Percentiles rank a stretch among this genome's conserved stretches.
These are phyloP conservation scores for Metschnikowia anglica DNA, from an alignment of 805 yeast genomes.

Conservation along the genomic window DNA sequence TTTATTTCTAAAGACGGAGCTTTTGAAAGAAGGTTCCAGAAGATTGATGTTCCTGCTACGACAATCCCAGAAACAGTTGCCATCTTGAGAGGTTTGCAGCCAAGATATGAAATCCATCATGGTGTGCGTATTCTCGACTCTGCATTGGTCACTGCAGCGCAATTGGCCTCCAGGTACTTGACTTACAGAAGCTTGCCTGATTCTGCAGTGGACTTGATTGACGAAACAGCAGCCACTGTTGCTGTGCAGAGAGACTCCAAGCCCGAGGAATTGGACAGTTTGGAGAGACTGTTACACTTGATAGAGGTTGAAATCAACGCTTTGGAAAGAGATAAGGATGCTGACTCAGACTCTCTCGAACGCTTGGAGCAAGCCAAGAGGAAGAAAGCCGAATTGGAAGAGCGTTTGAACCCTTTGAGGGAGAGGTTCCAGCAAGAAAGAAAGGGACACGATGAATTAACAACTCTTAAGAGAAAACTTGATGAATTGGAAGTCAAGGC, in stretches of 20 bases:
- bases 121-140: constrained; percentile 95
- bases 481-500: constrained; percentile 94
- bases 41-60: constrained; percentile 93
- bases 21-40: constrained; percentile 97
- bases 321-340: constrained; percentile 89
- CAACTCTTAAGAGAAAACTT: constrained; percentile 81
- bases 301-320: constrained; percentile 96
- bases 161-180: constrained; percentile 87
- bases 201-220: constrained; percentile 94
- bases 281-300: constrained; percentile 89
- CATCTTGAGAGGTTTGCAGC: constrained; percentile 92
- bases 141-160: constrained; percentile 92
- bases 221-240: constrained; percentile 93
- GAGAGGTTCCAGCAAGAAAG: constrained; percentile 85
- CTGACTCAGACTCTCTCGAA: constrained; percentile 80
- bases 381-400: constrained; percentile 79
- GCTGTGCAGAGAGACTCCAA: constrained; percentile 98
- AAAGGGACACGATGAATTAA: constrained; percentile 87
- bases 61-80: constrained; percentile 92
- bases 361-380: constrained; percentile 77
- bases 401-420: constrained; percentile 78
- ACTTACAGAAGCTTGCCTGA: constrained; percentile 96
- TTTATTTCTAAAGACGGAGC: constrained; percentile 97
- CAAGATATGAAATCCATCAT: constrained; percentile 93
- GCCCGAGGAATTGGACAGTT: constrained; percentile 92